A percentile compares a stretch with the other conserved stretches of the same genome.
Evolutionary conservation across 768 basidiomycete species (phyloP).

Genomic region (Boletus pseudo-olivaceus): DNA sequence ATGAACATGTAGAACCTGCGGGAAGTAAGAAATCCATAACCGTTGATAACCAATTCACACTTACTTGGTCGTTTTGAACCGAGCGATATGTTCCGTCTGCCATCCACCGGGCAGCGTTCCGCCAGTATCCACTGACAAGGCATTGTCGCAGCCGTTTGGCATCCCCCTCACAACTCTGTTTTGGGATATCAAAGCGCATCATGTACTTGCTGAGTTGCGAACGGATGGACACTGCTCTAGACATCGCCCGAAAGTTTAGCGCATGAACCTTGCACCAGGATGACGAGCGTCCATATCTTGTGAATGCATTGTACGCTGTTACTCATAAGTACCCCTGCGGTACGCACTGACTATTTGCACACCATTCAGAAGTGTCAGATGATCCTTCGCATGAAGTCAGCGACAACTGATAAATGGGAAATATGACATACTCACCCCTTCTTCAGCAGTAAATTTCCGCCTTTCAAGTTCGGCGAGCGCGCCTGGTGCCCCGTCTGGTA

Average conservation of each 20-base stretch:
- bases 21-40: neutral
- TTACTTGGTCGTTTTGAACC: conserved; percentile 78
- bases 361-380: conserved; percentile 93
- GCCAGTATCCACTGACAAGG: conserved; percentile 89
- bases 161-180: conserved; percentile 89
- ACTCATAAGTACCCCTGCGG: conserved; percentile 1
- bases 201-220: conserved; percentile 95
- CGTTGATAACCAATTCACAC: conserved; percentile 18
- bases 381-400: conserved; percentile 57
- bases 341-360: neutral
- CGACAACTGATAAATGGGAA: neutral
- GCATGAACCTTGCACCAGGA: conserved; percentile 93
- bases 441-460: conserved; percentile 95
- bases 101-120: conserved; percentile 87
- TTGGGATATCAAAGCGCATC: conserved; percentile 78
- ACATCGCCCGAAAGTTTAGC: conserved; percentile 90
- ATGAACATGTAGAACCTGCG: conserved; percentile 81
- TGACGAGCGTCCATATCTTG: conserved; percentile 74
- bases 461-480: conserved; percentile 89
- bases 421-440: conserved; percentile 65
- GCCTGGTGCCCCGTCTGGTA: conserved; percentile 80
- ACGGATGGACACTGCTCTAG: conserved; percentile 89
- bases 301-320: conserved; percentile 90
- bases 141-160: conserved; percentile 79
- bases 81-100: conserved; percentile 93